Percentiles rank a stretch among this genome's conserved stretches.
These are phyloP conservation scores for Trametes villosa DNA, from an alignment of 768 basidiomycete species.

Conservation along the genomic window DNA sequence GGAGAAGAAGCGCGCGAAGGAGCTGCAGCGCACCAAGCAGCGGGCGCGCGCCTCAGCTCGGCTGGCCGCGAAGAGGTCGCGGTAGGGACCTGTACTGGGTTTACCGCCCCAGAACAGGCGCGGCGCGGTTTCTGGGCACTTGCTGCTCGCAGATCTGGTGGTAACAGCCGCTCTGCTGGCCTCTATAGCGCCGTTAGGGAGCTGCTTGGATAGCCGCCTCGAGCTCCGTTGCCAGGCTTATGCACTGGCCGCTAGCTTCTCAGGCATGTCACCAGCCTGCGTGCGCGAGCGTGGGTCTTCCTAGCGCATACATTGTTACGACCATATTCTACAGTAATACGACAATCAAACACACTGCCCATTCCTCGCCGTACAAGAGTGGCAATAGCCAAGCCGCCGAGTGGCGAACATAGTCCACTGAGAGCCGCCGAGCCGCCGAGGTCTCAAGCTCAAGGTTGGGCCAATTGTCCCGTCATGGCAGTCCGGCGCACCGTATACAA, in stretches of 20 bases:
- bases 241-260: background rate
- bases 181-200: background rate
- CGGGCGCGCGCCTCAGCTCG: constrained; percentile 39
- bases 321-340: too few relatives aligned
- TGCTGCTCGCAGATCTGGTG: too few relatives aligned
- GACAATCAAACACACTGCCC: too few relatives aligned
- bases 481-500: background rate
- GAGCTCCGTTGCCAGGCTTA: too few relatives aligned
- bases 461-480: background rate
- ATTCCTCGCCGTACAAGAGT: too few relatives aligned
- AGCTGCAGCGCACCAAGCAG: constrained; percentile 44
- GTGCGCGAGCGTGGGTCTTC: too few relatives aligned
- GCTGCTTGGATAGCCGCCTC: background rate
- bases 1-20: constrained; percentile 59
- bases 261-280: background rate
- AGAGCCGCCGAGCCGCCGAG: background rate
- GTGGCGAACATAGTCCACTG: background rate
- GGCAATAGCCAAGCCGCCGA: too few relatives aligned
- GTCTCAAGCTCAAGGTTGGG: constrained; percentile 6
- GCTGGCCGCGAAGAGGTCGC: constrained; percentile 27
- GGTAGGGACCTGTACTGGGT: background rate
- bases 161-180: too few relatives aligned
- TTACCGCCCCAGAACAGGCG: too few relatives aligned
- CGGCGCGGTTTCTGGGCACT: too few relatives aligned
- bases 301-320: too few relatives aligned